Evolutionary conservation across 495 filamentous ascomycete genomes (phyloP), one percentile per base, ranked within the genome.

Genomic region (Cairneyella variabilis): DNA sequence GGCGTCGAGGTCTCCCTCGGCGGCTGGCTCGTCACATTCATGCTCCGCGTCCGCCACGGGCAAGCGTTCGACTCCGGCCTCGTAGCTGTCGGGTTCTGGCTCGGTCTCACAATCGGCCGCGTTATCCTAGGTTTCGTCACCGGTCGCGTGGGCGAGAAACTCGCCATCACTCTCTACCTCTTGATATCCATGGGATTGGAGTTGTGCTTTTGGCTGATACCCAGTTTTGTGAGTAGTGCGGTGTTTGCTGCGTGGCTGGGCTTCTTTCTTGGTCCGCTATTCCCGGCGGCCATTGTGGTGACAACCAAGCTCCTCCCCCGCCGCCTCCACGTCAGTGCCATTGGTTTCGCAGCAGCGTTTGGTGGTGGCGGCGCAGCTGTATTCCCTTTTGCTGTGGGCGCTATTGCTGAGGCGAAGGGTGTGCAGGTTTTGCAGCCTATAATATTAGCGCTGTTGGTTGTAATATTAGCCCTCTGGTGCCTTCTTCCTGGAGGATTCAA

Each of bases 21-120:
- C 26, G 86, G 91, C 14, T 96, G 90, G 91, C 83, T 95, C 34
- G 88, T 91, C 37, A 89, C 87, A 1, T 95, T 92, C 70, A 80
- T 95, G 68, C 84, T 93, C 55, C 77, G 71, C 22, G 86, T 89
- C 40, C 84, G 91, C 10, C 68, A 83, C 51, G 89, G 87, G 3
- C 76, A 84, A 36, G 82, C 83, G 2, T 82, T 83, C 27, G 74
- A 73, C 4, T 86, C 90, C 7, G 89, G 90, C 20, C 85, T 91
- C 60, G 86, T 89, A 14, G 89, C 83, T 11, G 82, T 86, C 0
- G 89, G 89, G 11, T 96, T 95, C 67, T 95, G 90, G 90, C 82
- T 80, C 2, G 89, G 89, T 27, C 77, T 95, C 36, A 90, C 88
- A 9, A 59, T 87, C 10, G 90, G 90, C 1, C 76, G 90, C 2